Evolutionary conservation across 139 green algal species (phyloP).

Genomic region (Auxenochlorella pyrenoidosa): DNA sequence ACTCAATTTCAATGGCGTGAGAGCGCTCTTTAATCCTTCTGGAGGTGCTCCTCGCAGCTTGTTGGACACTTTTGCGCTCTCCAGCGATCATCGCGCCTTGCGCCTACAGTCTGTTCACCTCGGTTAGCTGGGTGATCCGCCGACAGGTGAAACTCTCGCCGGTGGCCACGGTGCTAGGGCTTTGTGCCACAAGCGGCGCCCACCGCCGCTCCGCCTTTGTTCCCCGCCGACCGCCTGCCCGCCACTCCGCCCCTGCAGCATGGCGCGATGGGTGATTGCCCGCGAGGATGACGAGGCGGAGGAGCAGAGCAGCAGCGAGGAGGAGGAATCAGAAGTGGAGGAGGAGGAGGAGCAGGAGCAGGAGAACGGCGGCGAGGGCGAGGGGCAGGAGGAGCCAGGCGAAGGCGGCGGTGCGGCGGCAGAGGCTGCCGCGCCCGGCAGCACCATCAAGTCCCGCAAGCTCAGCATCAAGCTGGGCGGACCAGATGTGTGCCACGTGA

Average conservation of each 20-base stretch:
- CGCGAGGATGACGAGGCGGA: conserved; percentile 37
- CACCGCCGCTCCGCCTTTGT: too few relatives aligned
- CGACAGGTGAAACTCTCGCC: too few relatives aligned
- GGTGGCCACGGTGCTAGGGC: too few relatives aligned
- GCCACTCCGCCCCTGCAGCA: not conserved
- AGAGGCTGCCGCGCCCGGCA: not conserved
- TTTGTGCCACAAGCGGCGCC: too few relatives aligned
- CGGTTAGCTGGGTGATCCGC: too few relatives aligned
- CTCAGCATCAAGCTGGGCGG: conserved; percentile 41
- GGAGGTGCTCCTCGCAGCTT: too few relatives aligned
- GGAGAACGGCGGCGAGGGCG: not conserved
- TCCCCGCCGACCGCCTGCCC: not conserved
- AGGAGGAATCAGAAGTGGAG: conserved; percentile 32
- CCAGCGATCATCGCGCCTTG: too few relatives aligned
- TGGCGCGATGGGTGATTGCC: not conserved
- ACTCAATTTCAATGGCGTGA: too few relatives aligned
- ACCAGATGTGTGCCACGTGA: conserved; percentile 38
- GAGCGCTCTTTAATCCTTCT: too few relatives aligned
- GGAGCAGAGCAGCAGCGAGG: conserved; percentile 36
- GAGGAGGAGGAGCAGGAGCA: conserved; percentile 6
- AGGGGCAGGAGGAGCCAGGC: conserved; percentile 17
- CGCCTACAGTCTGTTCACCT: too few relatives aligned
- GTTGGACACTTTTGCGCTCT: too few relatives aligned
- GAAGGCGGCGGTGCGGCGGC: not conserved
- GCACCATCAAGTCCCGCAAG: conserved; percentile 28